A percentile compares a stretch with the other conserved stretches of the same genome.
Evolutionary conservation across 2,329 filamentous ascomycete genomes (phyloP).

Genomic region (Nothopassalora personata): DNA sequence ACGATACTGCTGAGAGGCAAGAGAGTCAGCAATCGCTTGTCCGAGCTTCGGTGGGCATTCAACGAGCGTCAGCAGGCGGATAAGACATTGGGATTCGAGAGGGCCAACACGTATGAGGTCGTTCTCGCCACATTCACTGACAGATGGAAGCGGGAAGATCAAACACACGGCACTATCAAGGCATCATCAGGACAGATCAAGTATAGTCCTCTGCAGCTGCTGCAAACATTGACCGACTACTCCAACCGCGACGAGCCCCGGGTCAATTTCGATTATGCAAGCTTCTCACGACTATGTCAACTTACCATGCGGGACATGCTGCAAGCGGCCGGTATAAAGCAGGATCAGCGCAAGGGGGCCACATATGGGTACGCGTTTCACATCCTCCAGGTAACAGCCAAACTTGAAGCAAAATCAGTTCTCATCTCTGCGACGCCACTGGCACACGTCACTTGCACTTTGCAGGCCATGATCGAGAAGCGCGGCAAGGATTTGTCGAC

Average conservation of each 20-base stretch:
- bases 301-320: background rate
- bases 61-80: background rate
- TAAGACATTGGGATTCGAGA: background rate
- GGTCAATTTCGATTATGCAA: slow-evolving; percentile 1
- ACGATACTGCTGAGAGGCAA: background rate
- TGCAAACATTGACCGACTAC: background rate
- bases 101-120: background rate
- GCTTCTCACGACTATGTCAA: background rate
- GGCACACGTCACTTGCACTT: background rate
- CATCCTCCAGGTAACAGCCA: background rate
- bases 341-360: background rate
- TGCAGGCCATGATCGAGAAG: background rate
- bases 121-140: background rate
- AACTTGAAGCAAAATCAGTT: background rate
- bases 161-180: background rate
- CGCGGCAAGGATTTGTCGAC: background rate
- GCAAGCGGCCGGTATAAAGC: background rate
- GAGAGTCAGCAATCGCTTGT: background rate
- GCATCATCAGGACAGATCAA: background rate
- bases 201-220: background rate
- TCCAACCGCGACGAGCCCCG: slow-evolving; percentile 2
- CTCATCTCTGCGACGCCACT: background rate
- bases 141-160: background rate
- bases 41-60: background rate
- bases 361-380: background rate